phyloP scores from a whole-genome alignment of 2,329 filamentous ascomycete species.

The Fulvia fulva region DNA sequence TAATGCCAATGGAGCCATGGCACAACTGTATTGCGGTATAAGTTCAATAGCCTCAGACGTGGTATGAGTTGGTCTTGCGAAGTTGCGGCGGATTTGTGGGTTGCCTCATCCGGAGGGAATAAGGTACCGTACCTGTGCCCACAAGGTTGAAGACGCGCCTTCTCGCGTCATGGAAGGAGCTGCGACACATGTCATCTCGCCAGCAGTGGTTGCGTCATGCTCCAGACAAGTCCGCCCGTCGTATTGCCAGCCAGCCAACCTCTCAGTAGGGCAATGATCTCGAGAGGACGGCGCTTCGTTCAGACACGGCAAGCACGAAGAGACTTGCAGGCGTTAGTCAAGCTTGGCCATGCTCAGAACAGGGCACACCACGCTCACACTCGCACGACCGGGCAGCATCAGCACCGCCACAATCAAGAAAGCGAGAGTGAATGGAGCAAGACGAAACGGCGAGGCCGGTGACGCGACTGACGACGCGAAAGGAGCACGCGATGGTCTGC shows the following conservation, averaged over 20 bases:
- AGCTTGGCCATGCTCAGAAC: not conserved
- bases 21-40: slow-evolving; percentile 1
- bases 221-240: not conserved
- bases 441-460: slow-evolving; percentile 1
- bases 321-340: not conserved
- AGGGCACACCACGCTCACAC: not conserved
- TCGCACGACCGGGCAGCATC: not conserved
- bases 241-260: not conserved
- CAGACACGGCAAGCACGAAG: not conserved
- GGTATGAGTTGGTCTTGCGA: not conserved
- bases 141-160: too few relatives aligned
- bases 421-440: not conserved
- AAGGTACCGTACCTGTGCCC: too few relatives aligned
- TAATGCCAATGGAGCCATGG: slow-evolving; percentile 5
- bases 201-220: not conserved
- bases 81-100: slow-evolving; percentile 4
- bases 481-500: slow-evolving; percentile 1
- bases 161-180: not conserved
- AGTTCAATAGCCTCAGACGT: slow-evolving; percentile 7
- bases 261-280: not conserved
- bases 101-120: not conserved
- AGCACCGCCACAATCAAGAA: not conserved
- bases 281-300: not conserved
- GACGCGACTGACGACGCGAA: slow-evolving; percentile 1
- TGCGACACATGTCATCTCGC: too few relatives aligned